Conservation (phyloP, 768 basidiomycete species). For the Rhizopogon vulgaris region DNA sequence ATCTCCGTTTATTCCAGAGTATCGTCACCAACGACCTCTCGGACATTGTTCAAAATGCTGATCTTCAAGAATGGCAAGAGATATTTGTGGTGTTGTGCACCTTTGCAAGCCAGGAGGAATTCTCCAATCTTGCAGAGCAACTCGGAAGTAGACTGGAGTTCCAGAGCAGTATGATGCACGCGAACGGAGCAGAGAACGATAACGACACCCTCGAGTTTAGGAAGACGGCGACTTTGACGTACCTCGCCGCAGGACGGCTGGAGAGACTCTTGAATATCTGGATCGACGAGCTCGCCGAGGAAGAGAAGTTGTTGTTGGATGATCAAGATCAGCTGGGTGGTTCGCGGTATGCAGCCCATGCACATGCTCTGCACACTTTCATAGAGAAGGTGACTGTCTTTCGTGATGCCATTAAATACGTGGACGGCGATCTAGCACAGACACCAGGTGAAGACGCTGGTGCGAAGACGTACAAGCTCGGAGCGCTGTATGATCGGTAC, state of each 20-base stretch:
- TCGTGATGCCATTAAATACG: conserved; percentile 76
- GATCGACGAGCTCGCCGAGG: conserved; percentile 84
- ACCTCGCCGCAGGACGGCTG: conserved; percentile 83
- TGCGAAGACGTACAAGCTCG: conserved; percentile 72
- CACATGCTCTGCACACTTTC: conserved; percentile 84
- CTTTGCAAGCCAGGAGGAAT: conserved; percentile 82
- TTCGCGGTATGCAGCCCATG: conserved; percentile 73
- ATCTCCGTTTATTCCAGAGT: conserved; percentile 90
- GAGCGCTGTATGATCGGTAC: conserved; percentile 85
- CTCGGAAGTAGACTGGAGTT: conserved; percentile 88
- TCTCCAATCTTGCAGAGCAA: conserved; percentile 82
- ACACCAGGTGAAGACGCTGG: conserved; percentile 29
- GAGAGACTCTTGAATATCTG: conserved; percentile 89
- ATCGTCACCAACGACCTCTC: conserved; percentile 88
- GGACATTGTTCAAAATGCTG: conserved; percentile 95
- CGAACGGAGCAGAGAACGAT: conserved; percentile 34
- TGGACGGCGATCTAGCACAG: conserved; percentile 60
- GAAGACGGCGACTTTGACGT: conserved; percentile 89
- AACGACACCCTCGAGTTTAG: conserved; percentile 41
- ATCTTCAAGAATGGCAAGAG: conserved; percentile 91
- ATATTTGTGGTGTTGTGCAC: conserved; percentile 96
- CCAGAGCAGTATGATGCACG: conserved; percentile 57
- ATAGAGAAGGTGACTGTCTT: conserved; percentile 97
- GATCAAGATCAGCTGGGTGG: conserved; percentile 34
- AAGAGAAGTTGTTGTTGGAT: conserved; percentile 53